Evolutionary conservation across 345 rosid species (phyloP).

Genomic region (Ricinus communis): DNA sequence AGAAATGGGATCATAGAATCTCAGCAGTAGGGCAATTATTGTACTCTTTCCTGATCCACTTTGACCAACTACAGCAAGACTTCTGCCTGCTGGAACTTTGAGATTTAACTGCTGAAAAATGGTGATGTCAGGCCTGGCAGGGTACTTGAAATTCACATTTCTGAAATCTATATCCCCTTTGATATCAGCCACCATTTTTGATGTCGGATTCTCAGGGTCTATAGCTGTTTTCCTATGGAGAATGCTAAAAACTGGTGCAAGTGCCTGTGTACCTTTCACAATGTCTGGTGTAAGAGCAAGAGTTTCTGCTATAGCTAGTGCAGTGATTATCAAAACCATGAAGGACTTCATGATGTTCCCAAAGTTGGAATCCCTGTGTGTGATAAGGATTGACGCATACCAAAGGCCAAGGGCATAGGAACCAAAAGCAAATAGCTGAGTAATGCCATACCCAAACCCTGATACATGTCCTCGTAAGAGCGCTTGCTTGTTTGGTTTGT

Average conservation of each 20-base stretch:
- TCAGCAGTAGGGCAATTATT: constrained; percentile 57
- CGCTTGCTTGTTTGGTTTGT: constrained; percentile 55
- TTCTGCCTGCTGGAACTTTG: constrained; percentile 50
- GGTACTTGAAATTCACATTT: constrained; percentile 63
- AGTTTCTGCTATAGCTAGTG: constrained; percentile 68
- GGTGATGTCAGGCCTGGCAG: constrained; percentile 57
- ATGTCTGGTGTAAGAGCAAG: constrained; percentile 84
- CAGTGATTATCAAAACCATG: constrained; percentile 67
- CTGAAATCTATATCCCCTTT: constrained; percentile 62
- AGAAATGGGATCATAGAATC: constrained; percentile 65
- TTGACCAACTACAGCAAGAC: constrained; percentile 73
- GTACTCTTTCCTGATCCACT: constrained; percentile 93
- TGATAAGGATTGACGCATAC: constrained; percentile 68
- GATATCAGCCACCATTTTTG: constrained; percentile 39
- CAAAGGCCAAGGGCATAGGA: constrained; percentile 89
- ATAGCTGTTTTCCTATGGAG: constrained; percentile 56
- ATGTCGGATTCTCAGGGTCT: constrained; percentile 40
- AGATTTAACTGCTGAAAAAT: constrained; percentile 54
- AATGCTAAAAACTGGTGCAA: constrained; percentile 63
- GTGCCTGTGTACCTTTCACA: constrained; percentile 85
- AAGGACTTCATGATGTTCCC: constrained; percentile 59
- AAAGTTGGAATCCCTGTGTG: constrained; percentile 49
- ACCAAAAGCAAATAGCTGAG: constrained; percentile 58
- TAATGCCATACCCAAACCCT: constrained; percentile 68
- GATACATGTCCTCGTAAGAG: constrained; percentile 71